Percentiles rank a stretch among this genome's conserved stretches.
phyloP scores from a whole-genome alignment of 2,329 filamentous ascomycete genomes.

The Aspergillus japonicus region DNA sequence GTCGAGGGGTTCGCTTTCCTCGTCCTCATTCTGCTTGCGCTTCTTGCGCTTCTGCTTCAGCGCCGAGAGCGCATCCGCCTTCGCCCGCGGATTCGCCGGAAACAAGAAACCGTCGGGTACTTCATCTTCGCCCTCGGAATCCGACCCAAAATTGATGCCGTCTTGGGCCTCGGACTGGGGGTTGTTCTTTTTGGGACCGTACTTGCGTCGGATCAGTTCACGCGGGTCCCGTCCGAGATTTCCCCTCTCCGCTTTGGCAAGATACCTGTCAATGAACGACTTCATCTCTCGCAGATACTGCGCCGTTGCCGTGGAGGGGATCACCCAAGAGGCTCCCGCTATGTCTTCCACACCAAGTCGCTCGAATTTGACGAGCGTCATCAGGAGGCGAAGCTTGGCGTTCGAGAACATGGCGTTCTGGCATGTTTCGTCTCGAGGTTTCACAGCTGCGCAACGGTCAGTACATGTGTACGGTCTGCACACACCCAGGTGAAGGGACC shows the following conservation, averaged over 20 bases:
- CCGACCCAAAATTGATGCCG: conserved; percentile 66
- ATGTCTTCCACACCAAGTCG: conserved; percentile 67
- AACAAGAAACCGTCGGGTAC: conserved; percentile 64
- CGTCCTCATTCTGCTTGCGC: conserved; percentile 43
- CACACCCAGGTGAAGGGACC: no score
- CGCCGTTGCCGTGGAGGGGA: conserved; percentile 66
- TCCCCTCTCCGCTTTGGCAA: conserved; percentile 74
- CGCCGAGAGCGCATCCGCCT: conserved; percentile 54
- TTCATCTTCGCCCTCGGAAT: conserved; percentile 61
- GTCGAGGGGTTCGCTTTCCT: conserved; percentile 58
- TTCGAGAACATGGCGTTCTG: conserved; percentile 83
- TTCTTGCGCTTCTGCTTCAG: conserved; percentile 63
- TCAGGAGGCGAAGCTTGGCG: conserved; percentile 78
- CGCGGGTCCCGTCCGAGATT: conserved; percentile 73
- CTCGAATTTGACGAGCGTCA: conserved; percentile 72
- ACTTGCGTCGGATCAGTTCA: conserved; percentile 73
- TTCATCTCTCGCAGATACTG: conserved; percentile 66
- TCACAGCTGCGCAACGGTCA: conserved; percentile 51
- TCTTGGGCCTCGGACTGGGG: conserved; percentile 35
- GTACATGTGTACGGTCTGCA: not conserved
- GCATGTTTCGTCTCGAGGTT: conserved; percentile 64
- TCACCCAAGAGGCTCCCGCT: conserved; percentile 72
- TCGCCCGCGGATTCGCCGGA: conserved; percentile 53
- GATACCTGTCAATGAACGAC: conserved; percentile 72
- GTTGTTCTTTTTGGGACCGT: conserved; percentile 31